These are phyloP conservation scores for Tulasnella sp. DNA, from an alignment of 768 basidiomycete species.

Conservation along the genomic window DNA sequence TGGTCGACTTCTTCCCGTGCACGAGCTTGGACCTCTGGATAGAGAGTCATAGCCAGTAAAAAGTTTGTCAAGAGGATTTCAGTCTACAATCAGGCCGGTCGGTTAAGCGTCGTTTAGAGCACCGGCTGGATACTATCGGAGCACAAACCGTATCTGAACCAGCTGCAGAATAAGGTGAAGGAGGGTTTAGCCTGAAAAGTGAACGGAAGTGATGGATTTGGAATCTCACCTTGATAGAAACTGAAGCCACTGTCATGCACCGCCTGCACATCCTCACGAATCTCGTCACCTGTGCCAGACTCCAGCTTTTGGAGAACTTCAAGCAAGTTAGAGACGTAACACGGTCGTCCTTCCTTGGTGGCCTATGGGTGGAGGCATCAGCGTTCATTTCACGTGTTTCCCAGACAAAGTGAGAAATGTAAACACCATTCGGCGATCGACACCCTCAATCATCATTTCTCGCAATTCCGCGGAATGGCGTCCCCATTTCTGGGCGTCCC, in stretches of 20 bases:
- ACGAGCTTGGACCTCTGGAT: constrained; percentile 23
- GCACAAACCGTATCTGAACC: background rate
- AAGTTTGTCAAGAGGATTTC: constrained; percentile 17
- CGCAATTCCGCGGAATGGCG: background rate
- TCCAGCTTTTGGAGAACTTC: background rate
- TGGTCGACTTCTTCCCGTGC: constrained; percentile 29
- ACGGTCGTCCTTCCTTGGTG: background rate
- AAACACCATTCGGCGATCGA: background rate
- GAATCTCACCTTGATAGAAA: constrained; percentile 3
- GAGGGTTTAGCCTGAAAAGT: background rate
- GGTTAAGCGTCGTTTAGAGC: background rate
- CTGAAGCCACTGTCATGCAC: background rate
- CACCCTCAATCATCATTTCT: background rate
- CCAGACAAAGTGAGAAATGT: background rate
- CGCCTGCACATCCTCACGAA: background rate
- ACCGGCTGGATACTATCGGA: background rate
- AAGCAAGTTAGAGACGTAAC: background rate
- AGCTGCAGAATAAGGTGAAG: background rate
- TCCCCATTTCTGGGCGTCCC: background rate
- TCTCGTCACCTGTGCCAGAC: background rate
- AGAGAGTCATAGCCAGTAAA: constrained; percentile 34
- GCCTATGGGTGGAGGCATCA: background rate
- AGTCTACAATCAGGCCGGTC: background rate
- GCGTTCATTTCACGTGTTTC: background rate
- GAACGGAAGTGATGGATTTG: background rate